Evolutionary conservation across 2,329 filamentous ascomycete genomes (phyloP).

Genomic region (Escovopsis weberi): DNA sequence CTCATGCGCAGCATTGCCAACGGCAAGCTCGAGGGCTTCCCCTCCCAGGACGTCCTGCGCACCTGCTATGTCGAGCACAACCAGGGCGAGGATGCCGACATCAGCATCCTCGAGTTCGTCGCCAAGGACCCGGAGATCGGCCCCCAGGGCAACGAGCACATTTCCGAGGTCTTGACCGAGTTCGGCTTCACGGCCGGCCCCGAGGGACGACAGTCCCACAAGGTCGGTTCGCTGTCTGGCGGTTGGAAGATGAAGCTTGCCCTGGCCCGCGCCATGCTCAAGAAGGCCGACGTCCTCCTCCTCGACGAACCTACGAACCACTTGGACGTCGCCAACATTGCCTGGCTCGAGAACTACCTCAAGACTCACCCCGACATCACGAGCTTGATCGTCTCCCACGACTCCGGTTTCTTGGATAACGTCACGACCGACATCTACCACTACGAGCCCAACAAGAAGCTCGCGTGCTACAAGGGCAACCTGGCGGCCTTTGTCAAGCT

Average conservation of each 20-base stretch:
- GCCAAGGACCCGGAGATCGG: constrained; percentile 78
- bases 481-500: constrained; percentile 71
- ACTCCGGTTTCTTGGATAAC: constrained; percentile 91
- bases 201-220: constrained; percentile 75
- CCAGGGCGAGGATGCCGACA: constrained; percentile 92
- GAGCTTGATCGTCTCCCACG: constrained; percentile 94
- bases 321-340: constrained; percentile 89
- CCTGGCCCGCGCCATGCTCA: constrained; percentile 88
- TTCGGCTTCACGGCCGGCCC: constrained; percentile 89
- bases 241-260: constrained; percentile 99
- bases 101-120: constrained; percentile 89
- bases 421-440: constrained; percentile 99
- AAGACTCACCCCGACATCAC: constrained; percentile 95
- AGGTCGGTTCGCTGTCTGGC: constrained; percentile 87
- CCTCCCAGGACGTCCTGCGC: constrained; percentile 76
- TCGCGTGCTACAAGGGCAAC: constrained; percentile 74
- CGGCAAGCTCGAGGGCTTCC: constrained; percentile 95
- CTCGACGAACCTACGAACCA: constrained; percentile 99
- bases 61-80: constrained; percentile 99
- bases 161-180: constrained; percentile 70
- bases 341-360: constrained; percentile 90
- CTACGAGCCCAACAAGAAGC: constrained; percentile 91
- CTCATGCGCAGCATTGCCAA: constrained; percentile 93
- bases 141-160: constrained; percentile 63
- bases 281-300: constrained; percentile 88